Conservation (phyloP, 1,139 yeast species). For the Pichia sp. region DNA sequence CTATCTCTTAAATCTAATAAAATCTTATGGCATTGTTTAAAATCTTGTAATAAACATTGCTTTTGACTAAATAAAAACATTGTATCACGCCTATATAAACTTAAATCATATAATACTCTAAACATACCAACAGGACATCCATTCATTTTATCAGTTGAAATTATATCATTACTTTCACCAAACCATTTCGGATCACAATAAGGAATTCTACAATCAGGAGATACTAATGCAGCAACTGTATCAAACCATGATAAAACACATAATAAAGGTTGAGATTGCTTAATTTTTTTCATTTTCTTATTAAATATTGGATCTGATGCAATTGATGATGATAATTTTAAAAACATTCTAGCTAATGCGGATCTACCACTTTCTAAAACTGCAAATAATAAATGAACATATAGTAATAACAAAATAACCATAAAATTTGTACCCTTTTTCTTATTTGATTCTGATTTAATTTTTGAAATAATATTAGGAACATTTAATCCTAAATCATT, state of each 20-base stretch:
- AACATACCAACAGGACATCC: slow-evolving; percentile 56
- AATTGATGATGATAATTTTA: slow-evolving; percentile 43
- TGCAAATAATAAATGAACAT: slow-evolving; percentile 46
- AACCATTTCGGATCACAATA: slow-evolving; percentile 47
- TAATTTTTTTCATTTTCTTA: slow-evolving; percentile 35
- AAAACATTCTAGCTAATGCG: slow-evolving; percentile 41
- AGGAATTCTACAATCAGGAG: slow-evolving; percentile 49
- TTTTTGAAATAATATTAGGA: slow-evolving; percentile 29
- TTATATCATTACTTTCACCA: slow-evolving; percentile 35
- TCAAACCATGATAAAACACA: slow-evolving; percentile 53
- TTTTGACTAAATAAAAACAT: slow-evolving; percentile 6
- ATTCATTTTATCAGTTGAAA: slow-evolving; percentile 46
- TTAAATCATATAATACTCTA: slow-evolving; percentile 30
- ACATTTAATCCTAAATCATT: slow-evolving; percentile 24
- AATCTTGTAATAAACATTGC: background rate
- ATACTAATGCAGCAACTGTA: slow-evolving; percentile 46
- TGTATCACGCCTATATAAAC: slow-evolving; percentile 5
- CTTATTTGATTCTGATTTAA: slow-evolving; percentile 32
- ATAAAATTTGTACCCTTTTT: slow-evolving; percentile 37
- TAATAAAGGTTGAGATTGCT: slow-evolving; percentile 40
- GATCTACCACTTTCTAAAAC: slow-evolving; percentile 48
- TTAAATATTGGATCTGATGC: slow-evolving; percentile 36
- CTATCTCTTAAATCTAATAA: slow-evolving; percentile 13
- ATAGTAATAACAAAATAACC: slow-evolving; percentile 43
- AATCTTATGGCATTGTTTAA: background rate